Base-by-base conservation (phyloP, 169 alveolate species). In the Ichthyophthirius multifiliis region DNA sequence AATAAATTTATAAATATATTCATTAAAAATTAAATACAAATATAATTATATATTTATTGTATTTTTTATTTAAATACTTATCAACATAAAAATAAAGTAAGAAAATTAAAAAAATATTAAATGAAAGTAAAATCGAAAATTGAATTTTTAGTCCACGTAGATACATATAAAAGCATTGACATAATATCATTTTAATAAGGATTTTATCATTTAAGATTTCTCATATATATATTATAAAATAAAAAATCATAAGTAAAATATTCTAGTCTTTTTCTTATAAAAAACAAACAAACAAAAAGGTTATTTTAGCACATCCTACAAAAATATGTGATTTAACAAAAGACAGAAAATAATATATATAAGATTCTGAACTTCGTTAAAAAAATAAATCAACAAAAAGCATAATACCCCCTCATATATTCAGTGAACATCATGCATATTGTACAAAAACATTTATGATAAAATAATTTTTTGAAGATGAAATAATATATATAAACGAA, bases 371-470 rank as follows among this genome's bases (percentile, higher is more conserved):
- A 55, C 39, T 55, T 20, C 71, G 71, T 23, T 27, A 55, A 27
- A 55, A 55, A 3, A 55, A 55, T n/a, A n/a, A n/a, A n/a, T n/a
- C n/a, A 23, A 39, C 71, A 1, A 55, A 55, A 27, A 55, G 71
- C 71, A 55, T 55, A 20, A 55, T 55, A 55, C 43, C 31, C 13
- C 71, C 71, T 55, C 71, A 55, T 55, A 55, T 55, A 27, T 55
- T 55, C 10, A 27, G 31, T 55, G 71, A 55, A 23, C 31, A 55
- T 16, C 71, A 43, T 5, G 46, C 34, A 15, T 78, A 63, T 35
- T 43, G 73, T 15, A 78, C 84, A n/a, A 78, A 37, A 44, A 78
- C 78, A 7, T 78, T 78, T 44, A 43, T 78, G 77, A 78, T 65
- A 31, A 65, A 78, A 65, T 78, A 16, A 6, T 55, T 55, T 27